These are phyloP conservation scores for Pseudoturritis turrita DNA, from an alignment of 345 rosid genomes.

Conservation along the genomic window DNA sequence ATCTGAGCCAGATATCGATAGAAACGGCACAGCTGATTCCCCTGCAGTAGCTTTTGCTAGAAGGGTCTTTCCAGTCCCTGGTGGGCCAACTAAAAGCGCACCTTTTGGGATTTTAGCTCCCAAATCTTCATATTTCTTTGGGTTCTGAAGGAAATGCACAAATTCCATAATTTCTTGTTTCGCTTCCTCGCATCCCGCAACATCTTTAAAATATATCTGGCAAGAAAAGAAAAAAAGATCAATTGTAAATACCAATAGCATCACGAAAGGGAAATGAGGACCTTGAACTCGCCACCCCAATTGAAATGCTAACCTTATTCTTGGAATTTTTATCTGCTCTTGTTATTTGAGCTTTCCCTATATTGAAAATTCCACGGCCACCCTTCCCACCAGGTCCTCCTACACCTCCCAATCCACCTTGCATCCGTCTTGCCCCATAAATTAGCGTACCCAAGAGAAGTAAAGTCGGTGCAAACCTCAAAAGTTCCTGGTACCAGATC, in stretches of 20 bases:
- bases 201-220: slow-evolving; percentile 86
- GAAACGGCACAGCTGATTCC: slow-evolving; percentile 90
- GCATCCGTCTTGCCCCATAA: slow-evolving; percentile 70
- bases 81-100: slow-evolving; percentile 92
- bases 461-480: slow-evolving; percentile 75
- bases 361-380: slow-evolving; percentile 87
- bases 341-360: slow-evolving; percentile 83
- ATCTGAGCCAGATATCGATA: slow-evolving; percentile 94
- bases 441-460: slow-evolving; percentile 67
- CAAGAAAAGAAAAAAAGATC: background rate
- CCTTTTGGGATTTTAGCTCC: slow-evolving; percentile 98
- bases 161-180: slow-evolving; percentile 97
- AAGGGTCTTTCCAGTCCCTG: slow-evolving; percentile 97
- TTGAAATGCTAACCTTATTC: slow-evolving; percentile 62
- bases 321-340: slow-evolving; percentile 90
- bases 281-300: background rate
- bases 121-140: slow-evolving; percentile 84
- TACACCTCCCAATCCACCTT: slow-evolving; percentile 66
- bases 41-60: slow-evolving; percentile 98
- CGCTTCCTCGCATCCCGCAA: slow-evolving; percentile 98
- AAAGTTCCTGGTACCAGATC: slow-evolving; percentile 66
- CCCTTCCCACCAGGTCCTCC: slow-evolving; percentile 84
- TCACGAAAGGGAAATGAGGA: background rate
- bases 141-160: slow-evolving; percentile 92
- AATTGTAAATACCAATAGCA: background rate